Conservation (phyloP, 2,329 filamentous ascomycete species). For the Pyricularia sp. region DNA sequence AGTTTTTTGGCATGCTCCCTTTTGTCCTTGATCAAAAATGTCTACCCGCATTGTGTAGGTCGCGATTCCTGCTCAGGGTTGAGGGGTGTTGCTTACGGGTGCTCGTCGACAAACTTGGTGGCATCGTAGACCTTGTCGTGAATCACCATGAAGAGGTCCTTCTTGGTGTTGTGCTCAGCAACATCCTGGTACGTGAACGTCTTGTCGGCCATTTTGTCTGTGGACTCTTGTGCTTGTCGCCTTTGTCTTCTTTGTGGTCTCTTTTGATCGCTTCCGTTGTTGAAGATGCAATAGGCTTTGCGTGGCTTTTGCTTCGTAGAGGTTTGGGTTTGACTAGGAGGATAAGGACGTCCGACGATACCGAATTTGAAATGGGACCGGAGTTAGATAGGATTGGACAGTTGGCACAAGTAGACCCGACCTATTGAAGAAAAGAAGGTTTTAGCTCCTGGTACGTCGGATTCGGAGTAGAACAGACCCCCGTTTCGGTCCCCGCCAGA, state of each 20-base stretch:
- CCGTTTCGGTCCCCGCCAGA: not conserved
- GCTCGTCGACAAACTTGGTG: conserved; percentile 89
- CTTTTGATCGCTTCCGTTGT: not conserved
- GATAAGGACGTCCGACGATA: not conserved
- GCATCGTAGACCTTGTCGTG: conserved; percentile 95
- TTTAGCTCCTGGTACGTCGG: not conserved
- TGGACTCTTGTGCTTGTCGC: not conserved
- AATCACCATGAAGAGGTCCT: conserved; percentile 83
- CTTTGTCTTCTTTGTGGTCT: not conserved
- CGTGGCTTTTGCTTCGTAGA: not conserved
- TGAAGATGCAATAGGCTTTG: not conserved
- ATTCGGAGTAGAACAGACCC: not conserved
- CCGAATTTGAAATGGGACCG: not conserved
- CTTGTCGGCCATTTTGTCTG: conserved; percentile 28
- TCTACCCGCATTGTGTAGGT: not conserved
- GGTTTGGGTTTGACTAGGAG: not conserved
- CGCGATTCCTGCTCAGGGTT: conserved; percentile 7
- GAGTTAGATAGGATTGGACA: not conserved
- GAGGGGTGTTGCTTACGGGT: conserved; percentile 55
- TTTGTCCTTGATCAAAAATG: not conserved
- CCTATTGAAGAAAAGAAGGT: not conserved
- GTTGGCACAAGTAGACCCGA: not conserved
- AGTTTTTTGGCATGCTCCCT: conserved; percentile 12
- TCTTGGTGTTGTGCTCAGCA: conserved; percentile 82
- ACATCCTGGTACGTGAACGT: conserved; percentile 73